A percentile compares a stretch with the other conserved stretches of the same genome.
phyloP scores from a whole-genome alignment of 2,329 filamentous ascomycete species.

The Beauveria brongniartii region DNA sequence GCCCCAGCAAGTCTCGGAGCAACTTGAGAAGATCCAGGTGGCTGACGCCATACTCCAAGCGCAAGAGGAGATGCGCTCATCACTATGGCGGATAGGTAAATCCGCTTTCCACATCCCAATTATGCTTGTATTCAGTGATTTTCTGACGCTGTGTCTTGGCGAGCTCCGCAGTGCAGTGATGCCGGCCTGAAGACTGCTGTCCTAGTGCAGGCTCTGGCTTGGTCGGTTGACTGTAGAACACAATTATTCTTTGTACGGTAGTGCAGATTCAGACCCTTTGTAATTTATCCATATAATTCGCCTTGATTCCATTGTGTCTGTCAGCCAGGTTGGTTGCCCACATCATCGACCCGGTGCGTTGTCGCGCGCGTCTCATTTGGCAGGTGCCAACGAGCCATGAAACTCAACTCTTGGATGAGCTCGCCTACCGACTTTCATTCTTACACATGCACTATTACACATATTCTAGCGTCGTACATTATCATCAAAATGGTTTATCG shows the following conservation, averaged over 20 bases:
- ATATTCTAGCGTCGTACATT: neutral
- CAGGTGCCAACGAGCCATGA: neutral
- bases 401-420: neutral
- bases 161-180: no score
- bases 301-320: neutral
- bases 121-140: no score
- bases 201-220: no score
- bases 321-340: neutral
- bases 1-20: slow-evolving; percentile 1
- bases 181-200: no score
- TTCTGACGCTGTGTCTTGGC: no score
- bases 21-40: slow-evolving; percentile 1
- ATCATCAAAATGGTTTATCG: slow-evolving; percentile 12
- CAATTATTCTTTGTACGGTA: no score
- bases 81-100: neutral
- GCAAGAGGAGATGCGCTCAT: neutral
- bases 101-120: no score
- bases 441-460: neutral
- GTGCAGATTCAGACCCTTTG: no score
- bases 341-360: neutral
- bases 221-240: no score
- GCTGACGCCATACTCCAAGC: neutral
- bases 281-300: no score
- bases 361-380: neutral
- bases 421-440: neutral